Base-by-base conservation (phyloP, 257 asterid species). In the Henckelia pumila region DNA sequence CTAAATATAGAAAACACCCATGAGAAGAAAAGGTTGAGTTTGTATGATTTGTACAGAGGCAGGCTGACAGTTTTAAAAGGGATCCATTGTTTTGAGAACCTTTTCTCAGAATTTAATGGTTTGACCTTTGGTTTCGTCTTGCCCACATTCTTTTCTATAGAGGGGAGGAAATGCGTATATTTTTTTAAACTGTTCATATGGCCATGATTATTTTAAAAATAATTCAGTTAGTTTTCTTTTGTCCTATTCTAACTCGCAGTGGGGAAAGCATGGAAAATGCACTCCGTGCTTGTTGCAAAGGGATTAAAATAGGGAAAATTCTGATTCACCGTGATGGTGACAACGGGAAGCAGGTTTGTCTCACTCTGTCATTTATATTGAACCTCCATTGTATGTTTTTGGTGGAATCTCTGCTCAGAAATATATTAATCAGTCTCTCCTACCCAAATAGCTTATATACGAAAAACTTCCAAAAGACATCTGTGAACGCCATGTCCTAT, bases 191-290 rank as follows among this genome's bases (percentile, higher is more conserved):
- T 68, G 17, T 40, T 16, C 44, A 30, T 37, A 25, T 58, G 7
- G 4, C 11, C 47, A 40, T 66, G 37, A 14, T 68, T 59, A 66
- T 32, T 59, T 19, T 14, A 9, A 1, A 6, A n/a, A 26, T 22
- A 2, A 25, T 44, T 53, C 50, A 23, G 49, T 53, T 26, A 52
- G 40, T 10, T 44, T 22, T n/a, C n/a, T 10, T 61, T 21, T 35
- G 59, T 69, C 50, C 24, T 30, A 21, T 56, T 75, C 53, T 56
- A 69, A 55, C 66, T 29, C 71, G 22, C 83, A 94, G 99, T 79
- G 99, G 99, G 63, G 99, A 94, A 79, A 91, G 99, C 80, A 94
- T 94, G 99, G 99, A 94, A 82, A 94, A 94, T 53, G 99, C 99
- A 59, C 71, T 94, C 64, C 96, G 99, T 37, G 99, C 99, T 76